Evolutionary conservation across 805 yeast genomes (phyloP), one percentile per base, ranked within the genome.

Genomic region (Debaryomyces prosopidis): DNA sequence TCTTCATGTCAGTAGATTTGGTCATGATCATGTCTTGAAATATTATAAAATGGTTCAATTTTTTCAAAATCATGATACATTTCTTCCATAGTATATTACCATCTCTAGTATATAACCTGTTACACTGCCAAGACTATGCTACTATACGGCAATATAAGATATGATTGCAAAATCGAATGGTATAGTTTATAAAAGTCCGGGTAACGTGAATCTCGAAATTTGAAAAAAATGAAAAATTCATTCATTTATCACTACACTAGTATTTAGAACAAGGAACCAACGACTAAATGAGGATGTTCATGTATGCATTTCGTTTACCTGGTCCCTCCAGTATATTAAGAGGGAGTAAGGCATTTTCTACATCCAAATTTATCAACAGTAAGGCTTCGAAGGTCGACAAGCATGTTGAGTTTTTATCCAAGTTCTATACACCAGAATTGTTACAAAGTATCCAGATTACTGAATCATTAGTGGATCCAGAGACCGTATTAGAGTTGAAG

Each of bases 361-460:
- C 44, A 15, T 39, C 44, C 18, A 11, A 23, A n/a, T 30, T 43
- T 28, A 36, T 19, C 20, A 31, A 23, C n/a, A 43, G 40, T 23
- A 43, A 40, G 19, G 47, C 38, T 43, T 39, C 45, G 17, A 62
- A 60, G 45, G 62, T 56, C 14, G 50, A 58, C 11, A 49, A 69
- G 46, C 89, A 85, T 63, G 55, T 81, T 51, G 76, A 79, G 37
- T 75, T 72, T 51, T 74, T 91, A 53, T 65, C 80, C 39, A 82
- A 89, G 60, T 92, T 84, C 71, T 92, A 92, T 65, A 81, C 92
- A 7, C 88, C 90, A 27, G 86, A 84, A 47, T 75, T 91, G 41
- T 78, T 92, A 50, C 87, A 89, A 60, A 81, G 95, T 43, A 89
- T 94, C 53, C 74, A 86, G 54, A 76, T 85, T 37, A 88, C 97